These are phyloP conservation scores for Kodamaea fukazawae DNA, from an alignment of 805 yeast species.

Conservation along the genomic window DNA sequence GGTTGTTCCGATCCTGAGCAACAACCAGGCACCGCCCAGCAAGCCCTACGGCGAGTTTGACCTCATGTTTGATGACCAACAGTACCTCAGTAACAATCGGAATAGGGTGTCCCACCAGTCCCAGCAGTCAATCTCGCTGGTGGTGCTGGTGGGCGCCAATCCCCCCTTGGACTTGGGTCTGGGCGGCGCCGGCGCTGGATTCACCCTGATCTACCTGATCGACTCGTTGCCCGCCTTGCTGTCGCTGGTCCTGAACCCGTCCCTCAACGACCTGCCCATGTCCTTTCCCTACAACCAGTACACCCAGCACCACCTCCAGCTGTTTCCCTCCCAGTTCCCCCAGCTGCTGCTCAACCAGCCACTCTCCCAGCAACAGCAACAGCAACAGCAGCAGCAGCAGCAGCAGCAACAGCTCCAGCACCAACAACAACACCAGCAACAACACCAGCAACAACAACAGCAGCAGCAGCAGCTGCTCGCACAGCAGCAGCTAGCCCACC, in stretches of 20 bases:
- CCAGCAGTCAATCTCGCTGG: conserved; percentile 7
- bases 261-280: conserved; percentile 31
- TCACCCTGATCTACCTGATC: conserved; percentile 18
- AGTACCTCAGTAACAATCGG: background rate
- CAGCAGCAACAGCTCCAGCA: conserved; percentile 3
- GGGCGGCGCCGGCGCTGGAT: background rate
- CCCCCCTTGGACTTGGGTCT: conserved; percentile 2
- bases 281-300: conserved; percentile 16
- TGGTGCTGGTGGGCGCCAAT: conserved; percentile 3
- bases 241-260: conserved; percentile 35
- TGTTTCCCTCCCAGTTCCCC: background rate
- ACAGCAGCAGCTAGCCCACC: background rate
- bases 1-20: conserved; percentile 19
- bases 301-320: background rate
- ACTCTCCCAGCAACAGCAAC: background rate
- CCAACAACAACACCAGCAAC: conserved; percentile 2
- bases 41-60: conserved; percentile 6
- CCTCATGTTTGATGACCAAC: conserved; percentile 4
- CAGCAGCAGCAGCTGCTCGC: background rate
- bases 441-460: conserved; percentile 8
- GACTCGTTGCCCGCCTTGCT: conserved; percentile 37
- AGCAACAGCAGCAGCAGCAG: background rate
- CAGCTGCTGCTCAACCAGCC: conserved; percentile 3
- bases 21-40: conserved; percentile 8
- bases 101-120: conserved; percentile 6